Base-by-base conservation (phyloP, 257 asterid genomes). In the Schizonepeta tenuifolia region DNA sequence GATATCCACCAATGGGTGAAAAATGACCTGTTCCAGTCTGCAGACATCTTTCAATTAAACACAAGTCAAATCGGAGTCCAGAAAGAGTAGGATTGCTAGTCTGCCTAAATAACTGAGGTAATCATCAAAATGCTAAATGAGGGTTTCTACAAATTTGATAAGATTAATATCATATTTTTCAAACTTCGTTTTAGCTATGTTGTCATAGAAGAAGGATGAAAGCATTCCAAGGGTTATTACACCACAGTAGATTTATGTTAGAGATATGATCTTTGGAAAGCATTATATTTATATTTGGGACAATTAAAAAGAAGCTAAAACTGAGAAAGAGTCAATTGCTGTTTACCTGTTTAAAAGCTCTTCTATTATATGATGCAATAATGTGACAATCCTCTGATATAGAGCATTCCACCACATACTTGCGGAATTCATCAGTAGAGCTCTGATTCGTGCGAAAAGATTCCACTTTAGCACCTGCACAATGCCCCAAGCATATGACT, bases 1-100 rank as follows among this genome's bases (percentile, higher is more conserved):
- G 95, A 81, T 90, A 90, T 72, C 96, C 95, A 51, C 95, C 96
- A 76, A 88, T 83, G 9, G 96, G 96, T 15, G 96, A 90, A 85
- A 88, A 90, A 75, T 90, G 96, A 26, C 93, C 96, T 1, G 87
- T 18, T 72, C 96, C 96, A 70, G 93, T 88, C 96, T 90, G 82
- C 56, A 50, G 21, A 47, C 4, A 2, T 7, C 56, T n/a, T 50
- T 50, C 11, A 17, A 50, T 50, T 50, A 4, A 12, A 6, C 24
- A 50, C 56, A 50, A 1, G 9, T 50, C 21, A 44, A 50, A 50
- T 18, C 17, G 15, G 49, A 50, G 56, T n/a, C 56, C 10, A 50
- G 24, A 49, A 49, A 49, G 7, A n/a, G 10, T 2, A 49, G 1
- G 0, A 49, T 49, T 13, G n/a, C 49, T 0, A 5, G 49, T 1